A percentile compares a stretch with the other conserved stretches of the same genome.
phyloP scores from a whole-genome alignment of 768 basidiomycete genomes.

The Boletus rufocinnamomeus region DNA sequence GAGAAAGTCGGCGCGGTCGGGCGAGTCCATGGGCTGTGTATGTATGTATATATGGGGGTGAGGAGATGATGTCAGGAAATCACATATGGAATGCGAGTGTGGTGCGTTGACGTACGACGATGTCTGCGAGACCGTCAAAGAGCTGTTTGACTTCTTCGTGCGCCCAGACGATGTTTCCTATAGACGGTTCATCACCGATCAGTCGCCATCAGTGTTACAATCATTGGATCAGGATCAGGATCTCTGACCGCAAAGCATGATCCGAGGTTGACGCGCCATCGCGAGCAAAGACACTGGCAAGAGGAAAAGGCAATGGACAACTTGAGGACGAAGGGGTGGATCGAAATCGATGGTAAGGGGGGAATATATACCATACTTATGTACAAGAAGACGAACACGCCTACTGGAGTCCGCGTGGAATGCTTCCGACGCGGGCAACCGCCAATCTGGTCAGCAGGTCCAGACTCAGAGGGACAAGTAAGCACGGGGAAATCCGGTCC shows the following conservation, averaged over 20 bases:
- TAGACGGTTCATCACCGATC: background rate
- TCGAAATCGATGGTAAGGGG: background rate
- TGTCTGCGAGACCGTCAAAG: conserved; percentile 67
- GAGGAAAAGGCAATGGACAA: background rate
- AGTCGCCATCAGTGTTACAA: background rate
- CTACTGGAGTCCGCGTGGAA: background rate
- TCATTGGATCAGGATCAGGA: background rate
- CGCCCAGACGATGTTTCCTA: conserved; percentile 80
- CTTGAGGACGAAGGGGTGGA: background rate
- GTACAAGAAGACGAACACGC: background rate
- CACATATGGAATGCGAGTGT: background rate
- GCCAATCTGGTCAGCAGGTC: background rate
- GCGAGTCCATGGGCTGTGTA: conserved; percentile 55
- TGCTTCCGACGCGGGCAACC: background rate
- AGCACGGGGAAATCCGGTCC: background rate
- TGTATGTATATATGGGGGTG: background rate
- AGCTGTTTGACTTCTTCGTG: conserved; percentile 69
- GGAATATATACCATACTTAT: background rate
- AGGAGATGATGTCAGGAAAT: background rate
- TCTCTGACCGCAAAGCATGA: conserved; percentile 38
- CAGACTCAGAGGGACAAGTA: background rate
- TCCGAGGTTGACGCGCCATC: conserved; percentile 26
- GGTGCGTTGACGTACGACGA: conserved; percentile 58
- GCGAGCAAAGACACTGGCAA: background rate
- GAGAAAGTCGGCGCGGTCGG: conserved; percentile 68